Evolutionary conservation across 2,329 filamentous ascomycete species (phyloP), one percentile per base, ranked within the genome.

Genomic region (Colletotrichum echinochloae): DNA sequence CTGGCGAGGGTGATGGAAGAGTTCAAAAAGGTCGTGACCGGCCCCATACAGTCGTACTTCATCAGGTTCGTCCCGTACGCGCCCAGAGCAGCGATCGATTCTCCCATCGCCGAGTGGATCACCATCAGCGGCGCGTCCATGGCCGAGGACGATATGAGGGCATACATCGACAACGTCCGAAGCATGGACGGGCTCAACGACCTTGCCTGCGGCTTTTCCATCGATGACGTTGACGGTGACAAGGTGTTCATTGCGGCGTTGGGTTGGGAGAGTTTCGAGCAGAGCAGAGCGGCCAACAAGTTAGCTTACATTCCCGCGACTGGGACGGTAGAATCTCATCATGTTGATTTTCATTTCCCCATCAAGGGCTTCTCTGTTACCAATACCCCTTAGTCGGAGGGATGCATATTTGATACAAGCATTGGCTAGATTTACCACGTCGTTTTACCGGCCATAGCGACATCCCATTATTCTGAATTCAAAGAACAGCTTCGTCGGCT

Each of bases 1-100:
- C 37, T 48, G 8, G 59, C 54, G 39, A 37, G 37, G 2, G 35
- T 54, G 2, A 68, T 71, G 64, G 59, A 41, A 7, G 18, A 63
- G 1, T 68, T 68, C 51, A 61, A 56, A 16, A 67, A 57, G 12
- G 68, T 54, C 35, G 61, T 62, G 35, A 60, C 35, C 1, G 68
- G 68, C 41, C 52, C 60, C 2, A 23, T 59, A 28, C 62, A 52
- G 51, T 66, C 68, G 7, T 63, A 68, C 51, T 67, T 62, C 51
- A 66, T 71, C 52, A 66, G 60, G n/a, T 71, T 71, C 30, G 54
- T 67, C 4, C 68, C 68, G 3, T 68, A 67, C 35, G 64, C 68
- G 6, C 68, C 68, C n/a, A 44, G 65, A 20, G 64, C 39, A 23
- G 68, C 65, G 14, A 71, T 71, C 33, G 59, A 68, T 57, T 71